phyloP scores from a whole-genome alignment of 768 basidiomycete species.

The Amanita exitialis region DNA sequence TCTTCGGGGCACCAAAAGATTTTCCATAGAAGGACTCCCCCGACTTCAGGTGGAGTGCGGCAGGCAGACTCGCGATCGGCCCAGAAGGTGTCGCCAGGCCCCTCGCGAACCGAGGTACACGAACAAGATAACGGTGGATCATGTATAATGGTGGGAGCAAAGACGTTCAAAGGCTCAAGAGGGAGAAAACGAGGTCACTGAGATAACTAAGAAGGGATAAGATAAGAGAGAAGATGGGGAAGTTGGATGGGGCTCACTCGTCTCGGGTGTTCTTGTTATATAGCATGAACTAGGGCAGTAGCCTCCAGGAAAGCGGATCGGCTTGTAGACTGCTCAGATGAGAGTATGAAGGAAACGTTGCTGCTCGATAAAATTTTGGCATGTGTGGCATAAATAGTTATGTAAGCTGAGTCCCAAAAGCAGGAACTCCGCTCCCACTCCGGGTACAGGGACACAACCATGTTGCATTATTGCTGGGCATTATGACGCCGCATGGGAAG shows the following conservation, averaged over 20 bases:
- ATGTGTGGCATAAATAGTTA: constrained; percentile 3
- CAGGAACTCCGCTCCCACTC: constrained; percentile 2
- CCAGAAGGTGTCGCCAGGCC: constrained; percentile 61
- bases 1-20: constrained; percentile 82
- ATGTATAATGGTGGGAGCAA: constrained; percentile 26
- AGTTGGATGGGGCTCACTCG: constrained; percentile 44
- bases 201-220: constrained; percentile 52
- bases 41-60: constrained; percentile 84
- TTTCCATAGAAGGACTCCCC: constrained; percentile 88
- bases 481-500: background rate
- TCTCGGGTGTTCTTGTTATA: constrained; percentile 84
- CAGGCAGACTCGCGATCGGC: constrained; percentile 45
- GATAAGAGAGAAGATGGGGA: constrained; percentile 11
- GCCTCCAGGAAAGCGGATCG: background rate
- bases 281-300: constrained; percentile 44
- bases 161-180: constrained; percentile 30
- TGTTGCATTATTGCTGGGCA: background rate
- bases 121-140: constrained; percentile 45
- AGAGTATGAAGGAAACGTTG: background rate
- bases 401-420: constrained; percentile 6
- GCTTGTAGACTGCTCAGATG: background rate
- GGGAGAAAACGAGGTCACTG: constrained; percentile 85
- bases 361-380: background rate
- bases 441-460: background rate
- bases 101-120: constrained; percentile 40